Evolutionary conservation across 2,329 filamentous ascomycete species (phyloP).

Genomic region (Boeremia lycopersici): DNA sequence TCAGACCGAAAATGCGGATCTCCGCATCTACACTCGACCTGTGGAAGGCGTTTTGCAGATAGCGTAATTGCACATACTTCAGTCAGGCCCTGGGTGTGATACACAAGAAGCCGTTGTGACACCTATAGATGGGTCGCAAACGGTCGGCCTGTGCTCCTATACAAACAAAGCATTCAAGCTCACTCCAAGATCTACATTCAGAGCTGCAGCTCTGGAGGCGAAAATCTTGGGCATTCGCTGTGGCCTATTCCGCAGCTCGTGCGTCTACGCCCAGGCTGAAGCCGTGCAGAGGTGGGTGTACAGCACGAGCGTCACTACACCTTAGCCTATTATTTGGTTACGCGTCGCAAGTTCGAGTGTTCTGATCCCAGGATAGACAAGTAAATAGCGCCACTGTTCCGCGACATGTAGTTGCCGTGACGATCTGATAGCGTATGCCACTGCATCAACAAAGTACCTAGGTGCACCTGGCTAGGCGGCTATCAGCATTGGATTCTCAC

Average conservation of each 20-base stretch:
- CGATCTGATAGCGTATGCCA: slow-evolving; percentile 31
- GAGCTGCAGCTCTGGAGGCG: slow-evolving; percentile 3
- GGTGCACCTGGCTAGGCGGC: slow-evolving; percentile 14
- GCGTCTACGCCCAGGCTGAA: slow-evolving; percentile 23
- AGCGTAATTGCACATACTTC: slow-evolving; percentile 28
- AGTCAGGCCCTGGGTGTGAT: slow-evolving; percentile 28
- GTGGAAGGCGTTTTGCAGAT: slow-evolving; percentile 23
- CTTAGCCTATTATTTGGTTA: slow-evolving; percentile 24
- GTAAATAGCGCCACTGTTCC: slow-evolving; percentile 43
- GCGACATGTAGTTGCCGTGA: slow-evolving; percentile 40
- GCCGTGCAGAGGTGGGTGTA: slow-evolving; percentile 19
- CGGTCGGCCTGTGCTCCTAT: slow-evolving; percentile 42
- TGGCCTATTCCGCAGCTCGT: slow-evolving; percentile 16
- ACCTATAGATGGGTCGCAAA: slow-evolving; percentile 39
- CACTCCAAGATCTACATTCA: not conserved
- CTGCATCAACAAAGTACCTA: slow-evolving; percentile 19
- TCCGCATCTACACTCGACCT: not conserved
- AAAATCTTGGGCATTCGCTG: slow-evolving; percentile 22
- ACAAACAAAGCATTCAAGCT: slow-evolving; percentile 30
- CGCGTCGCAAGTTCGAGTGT: slow-evolving; percentile 29
- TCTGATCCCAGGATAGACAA: slow-evolving; percentile 31
- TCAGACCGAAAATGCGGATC: not conserved
- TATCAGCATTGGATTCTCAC: slow-evolving; percentile 21
- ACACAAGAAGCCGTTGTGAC: slow-evolving; percentile 39
- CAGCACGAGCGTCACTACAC: slow-evolving; percentile 42